Percentiles rank a stretch among this genome's conserved stretches.
Conservation (phyloP, 345 rosid species). For the Corymbia maculata region DNA sequence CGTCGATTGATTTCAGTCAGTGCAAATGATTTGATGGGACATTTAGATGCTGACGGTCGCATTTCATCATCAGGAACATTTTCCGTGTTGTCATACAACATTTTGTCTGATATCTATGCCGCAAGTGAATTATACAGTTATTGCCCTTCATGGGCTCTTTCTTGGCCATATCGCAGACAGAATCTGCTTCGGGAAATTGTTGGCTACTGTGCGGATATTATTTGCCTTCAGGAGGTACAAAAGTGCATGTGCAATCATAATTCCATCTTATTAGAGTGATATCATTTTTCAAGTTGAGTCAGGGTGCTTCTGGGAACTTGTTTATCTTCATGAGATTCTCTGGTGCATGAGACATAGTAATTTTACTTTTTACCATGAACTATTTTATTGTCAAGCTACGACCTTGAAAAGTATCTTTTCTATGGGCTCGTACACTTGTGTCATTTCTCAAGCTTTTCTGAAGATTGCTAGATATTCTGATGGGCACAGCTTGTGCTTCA, state of each 20-base stretch:
- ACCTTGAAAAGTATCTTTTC: not conserved
- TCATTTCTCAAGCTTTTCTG: not conserved
- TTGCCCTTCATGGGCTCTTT: conserved; percentile 50
- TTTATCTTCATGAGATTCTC: not conserved
- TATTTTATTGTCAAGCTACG: not conserved
- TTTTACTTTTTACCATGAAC: not conserved
- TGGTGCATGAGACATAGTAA: not conserved
- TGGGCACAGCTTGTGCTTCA: not conserved
- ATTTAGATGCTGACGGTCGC: conserved; percentile 67
- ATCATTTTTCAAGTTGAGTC: not conserved
- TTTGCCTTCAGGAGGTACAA: conserved; percentile 61
- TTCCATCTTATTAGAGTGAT: not conserved
- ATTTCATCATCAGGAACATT: conserved; percentile 50
- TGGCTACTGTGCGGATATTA: conserved; percentile 45
- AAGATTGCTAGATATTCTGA: not conserved
- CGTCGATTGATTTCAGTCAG: conserved; percentile 70
- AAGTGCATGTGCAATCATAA: not conserved
- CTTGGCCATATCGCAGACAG: conserved; percentile 45
- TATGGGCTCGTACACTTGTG: not conserved
- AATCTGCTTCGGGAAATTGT: conserved; percentile 50
- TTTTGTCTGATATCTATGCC: conserved; percentile 26
- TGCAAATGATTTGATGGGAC: conserved; percentile 53
- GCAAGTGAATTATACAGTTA: conserved; percentile 30
- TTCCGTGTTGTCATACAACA: conserved; percentile 47
- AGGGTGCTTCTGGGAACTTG: not conserved